Conservation (phyloP, 371 early-diverging fungal species). For the Amoeboaphelidium protococcarum region DNA sequence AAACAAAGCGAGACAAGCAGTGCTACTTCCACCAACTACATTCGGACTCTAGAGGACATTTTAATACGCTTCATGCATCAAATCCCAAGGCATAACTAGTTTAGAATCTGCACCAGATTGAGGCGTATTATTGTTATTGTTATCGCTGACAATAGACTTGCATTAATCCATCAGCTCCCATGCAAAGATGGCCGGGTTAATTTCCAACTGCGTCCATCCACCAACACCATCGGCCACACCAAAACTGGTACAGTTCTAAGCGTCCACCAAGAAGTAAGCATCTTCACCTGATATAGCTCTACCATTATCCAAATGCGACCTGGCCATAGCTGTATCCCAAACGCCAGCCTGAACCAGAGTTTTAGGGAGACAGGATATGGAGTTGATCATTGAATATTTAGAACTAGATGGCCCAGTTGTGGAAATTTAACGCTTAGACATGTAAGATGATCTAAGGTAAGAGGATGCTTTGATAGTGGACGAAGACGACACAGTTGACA, state of each 20-base stretch:
- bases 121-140: too few relatives aligned
- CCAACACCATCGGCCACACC: constrained; percentile 9
- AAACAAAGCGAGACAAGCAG: constrained; percentile 4
- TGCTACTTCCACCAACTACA: constrained; percentile 4
- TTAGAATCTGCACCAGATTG: too few relatives aligned
- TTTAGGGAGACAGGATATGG: too few relatives aligned
- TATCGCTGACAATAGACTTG: not conserved
- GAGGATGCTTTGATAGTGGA: too few relatives aligned
- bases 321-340: too few relatives aligned
- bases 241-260: not conserved
- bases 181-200: constrained; percentile 4
- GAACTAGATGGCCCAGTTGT: too few relatives aligned
- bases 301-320: too few relatives aligned
- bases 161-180: constrained; percentile 7
- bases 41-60: not conserved
- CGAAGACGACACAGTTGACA: too few relatives aligned
- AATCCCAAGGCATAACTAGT: not conserved
- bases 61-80: not conserved
- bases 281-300: constrained; percentile 1
- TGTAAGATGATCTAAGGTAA: too few relatives aligned
- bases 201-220: constrained; percentile 5
- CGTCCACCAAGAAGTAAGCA: not conserved
- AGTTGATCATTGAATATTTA: too few relatives aligned
- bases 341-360: too few relatives aligned
- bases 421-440: too few relatives aligned